These are phyloP conservation scores for Beauveria rudraprayagi DNA, from an alignment of 2,329 filamentous ascomycete genomes.

Conservation along the genomic window DNA sequence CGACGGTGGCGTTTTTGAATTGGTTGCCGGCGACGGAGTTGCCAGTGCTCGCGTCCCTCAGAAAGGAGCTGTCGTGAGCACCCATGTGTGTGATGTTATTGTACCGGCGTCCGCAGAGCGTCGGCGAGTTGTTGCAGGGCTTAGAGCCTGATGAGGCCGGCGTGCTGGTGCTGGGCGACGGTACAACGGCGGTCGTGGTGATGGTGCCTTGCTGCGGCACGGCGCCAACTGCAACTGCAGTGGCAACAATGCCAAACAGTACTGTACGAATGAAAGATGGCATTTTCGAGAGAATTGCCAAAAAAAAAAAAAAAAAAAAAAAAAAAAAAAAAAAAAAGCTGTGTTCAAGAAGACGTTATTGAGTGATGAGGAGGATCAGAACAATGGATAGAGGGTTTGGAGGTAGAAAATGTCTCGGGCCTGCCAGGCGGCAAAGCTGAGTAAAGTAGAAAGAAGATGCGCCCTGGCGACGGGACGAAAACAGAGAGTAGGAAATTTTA, in stretches of 20 bases:
- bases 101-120: conserved; percentile 63
- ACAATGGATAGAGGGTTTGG: neutral
- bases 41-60: conserved; percentile 53
- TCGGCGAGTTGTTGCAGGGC: conserved; percentile 75
- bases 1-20: conserved; percentile 62
- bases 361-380: too few species aligned
- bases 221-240: conserved; percentile 1
- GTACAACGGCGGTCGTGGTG: neutral
- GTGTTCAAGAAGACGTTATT: neutral
- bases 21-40: conserved; percentile 64
- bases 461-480: neutral
- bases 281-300: neutral
- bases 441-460: neutral
- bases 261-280: neutral
- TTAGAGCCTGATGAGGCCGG: conserved; percentile 14
- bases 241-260: neutral
- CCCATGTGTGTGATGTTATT: conserved; percentile 71
- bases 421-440: neutral
- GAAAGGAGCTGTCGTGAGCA: conserved; percentile 66
- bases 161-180: neutral
- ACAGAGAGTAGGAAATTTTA: neutral
- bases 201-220: neutral
- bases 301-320: neutral
- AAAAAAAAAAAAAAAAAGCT: neutral
- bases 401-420: neutral